A percentile compares a stretch with the other conserved stretches of the same genome.
Evolutionary conservation across 23 red algal species (phyloP).

Genomic region (Gracilaria caudata): DNA sequence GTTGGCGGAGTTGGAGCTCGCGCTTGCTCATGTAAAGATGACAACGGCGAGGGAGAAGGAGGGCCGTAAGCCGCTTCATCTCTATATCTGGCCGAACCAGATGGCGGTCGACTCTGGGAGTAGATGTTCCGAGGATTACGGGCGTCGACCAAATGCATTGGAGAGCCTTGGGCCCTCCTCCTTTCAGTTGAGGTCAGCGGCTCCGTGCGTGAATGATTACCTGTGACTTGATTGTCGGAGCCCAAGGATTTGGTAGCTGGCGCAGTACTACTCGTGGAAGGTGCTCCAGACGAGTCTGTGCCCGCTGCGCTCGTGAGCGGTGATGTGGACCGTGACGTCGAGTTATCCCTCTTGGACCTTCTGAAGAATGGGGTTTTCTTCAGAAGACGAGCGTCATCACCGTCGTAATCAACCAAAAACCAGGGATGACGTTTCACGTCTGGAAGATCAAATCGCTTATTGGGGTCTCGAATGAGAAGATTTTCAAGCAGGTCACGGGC

Average conservation of each 20-base stretch:
- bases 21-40: conserved; percentile 25
- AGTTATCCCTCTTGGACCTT: neutral
- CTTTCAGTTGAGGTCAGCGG: neutral
- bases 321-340: conserved; percentile 4
- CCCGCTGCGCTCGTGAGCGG: neutral
- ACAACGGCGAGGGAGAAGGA: neutral
- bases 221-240: neutral
- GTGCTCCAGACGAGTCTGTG: neutral
- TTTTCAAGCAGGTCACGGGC: conserved; percentile 53
- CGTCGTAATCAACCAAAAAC: conserved; percentile 72
- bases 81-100: neutral
- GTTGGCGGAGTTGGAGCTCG: conserved; percentile 47
- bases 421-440: conserved; percentile 84
- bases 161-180: conserved; percentile 20
- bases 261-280: neutral
- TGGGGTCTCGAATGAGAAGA: conserved; percentile 71
- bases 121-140: conserved; percentile 40
- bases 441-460: conserved; percentile 58
- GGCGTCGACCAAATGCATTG: conserved; percentile 19
- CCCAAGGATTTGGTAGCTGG: neutral
- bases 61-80: conserved; percentile 14
- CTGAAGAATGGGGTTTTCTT: conserved; percentile 58
- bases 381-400: conserved; percentile 44
- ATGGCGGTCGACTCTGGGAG: conserved; percentile 11
- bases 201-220: conserved; percentile 2